Conservation (phyloP, 2,329 filamentous ascomycete species). For the Clonostachys byssicola region DNA sequence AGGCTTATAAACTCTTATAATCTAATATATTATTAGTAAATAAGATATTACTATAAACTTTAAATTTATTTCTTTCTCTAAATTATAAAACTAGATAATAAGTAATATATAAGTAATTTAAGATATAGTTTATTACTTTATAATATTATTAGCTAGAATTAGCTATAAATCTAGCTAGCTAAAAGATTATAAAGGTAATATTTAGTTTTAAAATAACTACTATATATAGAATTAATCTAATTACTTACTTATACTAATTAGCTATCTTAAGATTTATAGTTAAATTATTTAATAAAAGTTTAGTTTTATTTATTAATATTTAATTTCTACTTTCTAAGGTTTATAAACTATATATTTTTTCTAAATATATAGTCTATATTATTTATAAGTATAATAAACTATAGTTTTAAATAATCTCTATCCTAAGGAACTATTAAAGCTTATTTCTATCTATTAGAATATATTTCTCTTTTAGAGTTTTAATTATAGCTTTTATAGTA, state of each 20-base stretch:
- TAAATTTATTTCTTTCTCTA: no score
- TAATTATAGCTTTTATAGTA: no score
- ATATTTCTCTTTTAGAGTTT: no score
- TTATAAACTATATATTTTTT: background rate
- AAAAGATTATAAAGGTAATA: background rate
- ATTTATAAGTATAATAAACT: no score
- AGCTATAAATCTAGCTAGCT: background rate
- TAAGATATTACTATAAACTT: no score
- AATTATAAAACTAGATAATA: no score
- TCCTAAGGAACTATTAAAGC: no score
- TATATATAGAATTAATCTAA: background rate
- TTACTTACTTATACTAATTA: background rate
- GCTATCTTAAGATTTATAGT: no score
- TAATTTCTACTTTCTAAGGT: background rate
- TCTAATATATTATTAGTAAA: background rate
- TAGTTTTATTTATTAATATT: background rate
- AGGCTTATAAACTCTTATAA: no score
- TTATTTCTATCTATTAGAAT: no score
- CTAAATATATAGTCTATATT: background rate
- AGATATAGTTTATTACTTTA: background rate
- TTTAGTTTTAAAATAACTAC: background rate
- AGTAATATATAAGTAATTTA: background rate
- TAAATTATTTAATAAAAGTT: no score
- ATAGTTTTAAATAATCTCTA: no score
- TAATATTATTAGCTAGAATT: background rate